Percentiles rank a stretch among this genome's conserved stretches.
These are phyloP conservation scores for Colletotrichum ledebouriae DNA, from an alignment of 2,329 filamentous ascomycete species.

Conservation along the genomic window DNA sequence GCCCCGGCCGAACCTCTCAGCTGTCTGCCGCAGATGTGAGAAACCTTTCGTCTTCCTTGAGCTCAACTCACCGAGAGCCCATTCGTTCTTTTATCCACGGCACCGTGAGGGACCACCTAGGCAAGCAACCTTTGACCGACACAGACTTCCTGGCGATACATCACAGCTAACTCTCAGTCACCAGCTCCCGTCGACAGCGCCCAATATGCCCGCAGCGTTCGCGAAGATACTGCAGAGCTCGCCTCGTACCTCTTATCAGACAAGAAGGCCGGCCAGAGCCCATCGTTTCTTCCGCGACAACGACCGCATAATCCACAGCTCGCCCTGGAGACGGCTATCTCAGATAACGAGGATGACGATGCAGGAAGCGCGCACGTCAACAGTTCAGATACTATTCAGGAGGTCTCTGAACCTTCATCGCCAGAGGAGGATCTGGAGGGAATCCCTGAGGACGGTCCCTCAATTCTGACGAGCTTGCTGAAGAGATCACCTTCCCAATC, in stretches of 20 bases:
- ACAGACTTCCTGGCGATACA: constrained; percentile 8
- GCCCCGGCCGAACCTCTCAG: constrained; percentile 38
- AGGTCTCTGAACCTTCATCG: constrained; percentile 71
- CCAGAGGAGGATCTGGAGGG: constrained; percentile 53
- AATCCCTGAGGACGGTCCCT: constrained; percentile 53
- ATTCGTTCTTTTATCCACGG: constrained; percentile 80
- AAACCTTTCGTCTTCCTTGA: constrained; percentile 55
- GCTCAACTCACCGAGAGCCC: constrained; percentile 69
- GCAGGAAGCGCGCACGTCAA: constrained; percentile 41
- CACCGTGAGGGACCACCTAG: constrained; percentile 70
- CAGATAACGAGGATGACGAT: constrained; percentile 48
- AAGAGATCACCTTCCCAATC: constrained; percentile 62
- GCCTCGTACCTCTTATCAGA: constrained; percentile 85
- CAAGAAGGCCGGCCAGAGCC: constrained; percentile 59
- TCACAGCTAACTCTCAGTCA: not conserved
- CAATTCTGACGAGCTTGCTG: constrained; percentile 64
- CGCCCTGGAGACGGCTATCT: constrained; percentile 45
- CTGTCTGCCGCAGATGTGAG: constrained; percentile 48
- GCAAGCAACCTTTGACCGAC: constrained; percentile 56
- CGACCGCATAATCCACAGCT: constrained; percentile 52
- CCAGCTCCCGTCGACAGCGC: constrained; percentile 72
- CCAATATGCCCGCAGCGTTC: constrained; percentile 82
- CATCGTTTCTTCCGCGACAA: constrained; percentile 60
- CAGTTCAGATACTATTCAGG: constrained; percentile 67
- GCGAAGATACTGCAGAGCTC: constrained; percentile 88